Evolutionary conservation across 257 asterid species (phyloP).

Genomic region (Solanum gracilifrons): DNA sequence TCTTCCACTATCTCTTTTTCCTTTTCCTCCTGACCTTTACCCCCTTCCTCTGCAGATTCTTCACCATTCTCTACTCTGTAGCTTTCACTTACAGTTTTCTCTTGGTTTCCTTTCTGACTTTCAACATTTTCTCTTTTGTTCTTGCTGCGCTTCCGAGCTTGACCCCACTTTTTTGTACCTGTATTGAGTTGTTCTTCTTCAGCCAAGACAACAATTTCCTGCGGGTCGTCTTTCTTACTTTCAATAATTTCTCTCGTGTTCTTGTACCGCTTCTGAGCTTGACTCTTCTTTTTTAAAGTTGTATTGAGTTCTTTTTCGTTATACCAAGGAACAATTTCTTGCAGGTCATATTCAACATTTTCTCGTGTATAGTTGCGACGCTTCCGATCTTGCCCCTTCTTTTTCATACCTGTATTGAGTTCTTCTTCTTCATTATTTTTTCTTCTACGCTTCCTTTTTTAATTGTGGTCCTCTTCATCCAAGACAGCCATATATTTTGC

Average conservation of each 20-base stretch:
- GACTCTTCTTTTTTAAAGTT: too few species aligned
- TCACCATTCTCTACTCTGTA: neutral
- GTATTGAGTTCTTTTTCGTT: neutral
- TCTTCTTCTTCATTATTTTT: neutral
- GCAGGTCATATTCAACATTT: neutral
- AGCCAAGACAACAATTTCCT: neutral
- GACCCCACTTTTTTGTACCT: neutral
- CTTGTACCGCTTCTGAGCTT: too few species aligned
- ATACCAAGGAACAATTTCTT: neutral
- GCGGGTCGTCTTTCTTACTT: neutral
- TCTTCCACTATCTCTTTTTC: too few species aligned
- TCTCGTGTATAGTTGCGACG: neutral
- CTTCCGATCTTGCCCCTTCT: neutral
- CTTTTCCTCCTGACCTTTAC: too few species aligned
- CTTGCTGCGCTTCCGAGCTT: neutral
- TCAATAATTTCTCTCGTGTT: neutral
- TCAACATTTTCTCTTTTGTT: neutral
- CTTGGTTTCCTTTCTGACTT: neutral
- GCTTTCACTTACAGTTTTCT: neutral
- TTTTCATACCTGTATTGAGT: neutral
- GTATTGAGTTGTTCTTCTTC: neutral
- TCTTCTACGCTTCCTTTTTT: neutral
- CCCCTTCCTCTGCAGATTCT: too few species aligned
- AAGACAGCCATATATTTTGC: neutral
- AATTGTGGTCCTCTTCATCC: neutral